phyloP scores from a whole-genome alignment of 306 rosid species.

The Lathyrus oleraceus region DNA sequence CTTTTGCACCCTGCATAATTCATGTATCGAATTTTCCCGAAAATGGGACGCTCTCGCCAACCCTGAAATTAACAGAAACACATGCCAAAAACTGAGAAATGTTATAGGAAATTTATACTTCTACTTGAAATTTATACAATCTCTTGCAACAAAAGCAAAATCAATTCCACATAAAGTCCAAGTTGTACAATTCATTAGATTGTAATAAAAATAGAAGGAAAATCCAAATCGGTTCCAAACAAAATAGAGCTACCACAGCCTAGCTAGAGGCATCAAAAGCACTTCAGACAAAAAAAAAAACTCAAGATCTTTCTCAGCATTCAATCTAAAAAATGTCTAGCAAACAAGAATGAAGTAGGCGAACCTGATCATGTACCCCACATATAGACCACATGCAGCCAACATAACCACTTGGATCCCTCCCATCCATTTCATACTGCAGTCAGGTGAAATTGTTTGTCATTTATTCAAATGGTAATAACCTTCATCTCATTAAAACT shows the following conservation, averaged over 20 bases:
- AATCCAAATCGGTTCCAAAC: neutral
- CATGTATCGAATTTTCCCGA: conserved; percentile 94
- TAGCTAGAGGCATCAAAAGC: neutral
- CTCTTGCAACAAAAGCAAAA: neutral
- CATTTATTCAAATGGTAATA: neutral
- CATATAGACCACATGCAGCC: conserved; percentile 99
- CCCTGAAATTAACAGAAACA: conserved; percentile 54
- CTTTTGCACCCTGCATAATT: conserved; percentile 93
- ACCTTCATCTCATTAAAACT: neutral
- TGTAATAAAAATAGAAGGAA: neutral
- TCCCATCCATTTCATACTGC: conserved; percentile 93
- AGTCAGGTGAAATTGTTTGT: conserved; percentile 25
- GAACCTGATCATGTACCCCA: conserved; percentile 94
- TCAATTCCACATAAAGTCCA: neutral
- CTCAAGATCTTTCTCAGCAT: neutral
- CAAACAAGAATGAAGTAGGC: conserved; percentile 17
- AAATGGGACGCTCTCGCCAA: conserved; percentile 80
- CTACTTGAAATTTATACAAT: neutral
- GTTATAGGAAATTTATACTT: neutral
- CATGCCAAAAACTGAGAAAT: neutral
- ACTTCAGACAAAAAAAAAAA: neutral
- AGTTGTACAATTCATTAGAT: conserved; percentile 9
- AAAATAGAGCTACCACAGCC: neutral
- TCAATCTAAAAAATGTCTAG: conserved; percentile 6
- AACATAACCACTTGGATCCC: conserved; percentile 86